phyloP scores from a whole-genome alignment of 1,284 basidiomycete species.

The Ganoderma sinense region DNA sequence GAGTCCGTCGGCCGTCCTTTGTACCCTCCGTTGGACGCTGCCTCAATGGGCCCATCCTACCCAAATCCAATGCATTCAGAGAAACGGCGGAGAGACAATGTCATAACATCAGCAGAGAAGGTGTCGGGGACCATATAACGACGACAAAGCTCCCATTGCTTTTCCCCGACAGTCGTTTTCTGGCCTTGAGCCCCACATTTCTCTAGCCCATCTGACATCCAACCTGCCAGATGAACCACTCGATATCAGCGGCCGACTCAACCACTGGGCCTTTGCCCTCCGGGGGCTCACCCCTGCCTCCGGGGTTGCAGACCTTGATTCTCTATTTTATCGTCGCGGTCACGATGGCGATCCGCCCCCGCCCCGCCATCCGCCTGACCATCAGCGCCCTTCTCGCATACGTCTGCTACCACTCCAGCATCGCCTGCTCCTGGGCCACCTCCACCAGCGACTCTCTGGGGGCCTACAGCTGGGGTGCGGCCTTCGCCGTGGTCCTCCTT shows the following conservation, averaged over 20 bases:
- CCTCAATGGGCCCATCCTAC: not conserved
- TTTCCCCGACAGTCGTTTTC: not conserved
- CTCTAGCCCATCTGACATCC: not conserved
- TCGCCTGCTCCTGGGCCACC: not conserved
- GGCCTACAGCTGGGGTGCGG: not conserved
- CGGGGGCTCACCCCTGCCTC: not conserved
- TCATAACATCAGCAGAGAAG: not conserved
- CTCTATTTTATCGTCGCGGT: not conserved
- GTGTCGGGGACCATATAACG: not conserved
- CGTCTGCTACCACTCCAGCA: not conserved
- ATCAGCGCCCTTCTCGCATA: not conserved
- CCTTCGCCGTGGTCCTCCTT: not conserved
- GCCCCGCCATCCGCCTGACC: not conserved
- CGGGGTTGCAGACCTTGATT: not conserved
- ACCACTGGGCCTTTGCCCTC: not conserved
- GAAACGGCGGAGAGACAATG: not conserved
- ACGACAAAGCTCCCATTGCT: not conserved
- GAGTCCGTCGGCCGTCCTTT: no score
- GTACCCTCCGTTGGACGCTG: no score
- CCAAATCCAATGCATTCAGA: not conserved
- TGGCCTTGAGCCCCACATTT: not conserved
- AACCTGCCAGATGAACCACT: not conserved
- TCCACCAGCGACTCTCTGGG: not conserved
- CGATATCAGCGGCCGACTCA: not conserved
- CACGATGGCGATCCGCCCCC: not conserved